Evolutionary conservation across 2,329 filamentous ascomycete species (phyloP), one percentile per base, ranked within the genome.

Genomic region (Colletotrichum chlorophyti): DNA sequence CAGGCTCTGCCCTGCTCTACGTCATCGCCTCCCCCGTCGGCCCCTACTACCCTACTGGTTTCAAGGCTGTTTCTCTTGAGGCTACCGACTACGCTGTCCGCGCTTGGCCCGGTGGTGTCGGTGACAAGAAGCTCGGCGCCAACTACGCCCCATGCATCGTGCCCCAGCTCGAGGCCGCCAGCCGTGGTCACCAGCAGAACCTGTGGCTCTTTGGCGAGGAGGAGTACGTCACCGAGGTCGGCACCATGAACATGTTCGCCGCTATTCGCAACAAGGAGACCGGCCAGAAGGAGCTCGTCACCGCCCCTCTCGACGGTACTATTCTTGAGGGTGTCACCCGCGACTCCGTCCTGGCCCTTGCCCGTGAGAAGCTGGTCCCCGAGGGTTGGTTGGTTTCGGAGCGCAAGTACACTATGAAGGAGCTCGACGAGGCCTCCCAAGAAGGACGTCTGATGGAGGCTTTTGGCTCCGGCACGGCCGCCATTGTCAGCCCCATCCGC

Each of bases 81-180:
- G 95, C 95, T 23, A 98, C 95, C 50, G 91, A 96, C 78, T 97
- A 97, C 75, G 94, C 94, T 53, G 93, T 97, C 62, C 92, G 95
- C 65, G 95, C 95, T 55, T 99, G 95, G 95, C 95, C 95, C 42
- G 95, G 95, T 60, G 95, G 95, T 72, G 94, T 97, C 27, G 95
- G 95, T 68, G 93, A 98, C 81, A 96, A 95, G 86, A 99, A 99
- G 81, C 87, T 99, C 29, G 95, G 95, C 62, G 95, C 94, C 70
- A 99, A 99, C 84, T 99, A 99, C 74, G 95, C 95, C n/a, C 95
- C 95, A 6, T 98, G 95, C 80, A 94, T 99, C 69, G 81, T 98
- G n/a, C 95, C 95, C 15, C 95, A 99, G 78, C 85, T 95, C 68
- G 86, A 97, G 76, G 95, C 95, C 37, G 92, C 93, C 41, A 90